Base-by-base conservation (phyloP, 768 basidiomycete species). In the Mycena leptocephala region DNA sequence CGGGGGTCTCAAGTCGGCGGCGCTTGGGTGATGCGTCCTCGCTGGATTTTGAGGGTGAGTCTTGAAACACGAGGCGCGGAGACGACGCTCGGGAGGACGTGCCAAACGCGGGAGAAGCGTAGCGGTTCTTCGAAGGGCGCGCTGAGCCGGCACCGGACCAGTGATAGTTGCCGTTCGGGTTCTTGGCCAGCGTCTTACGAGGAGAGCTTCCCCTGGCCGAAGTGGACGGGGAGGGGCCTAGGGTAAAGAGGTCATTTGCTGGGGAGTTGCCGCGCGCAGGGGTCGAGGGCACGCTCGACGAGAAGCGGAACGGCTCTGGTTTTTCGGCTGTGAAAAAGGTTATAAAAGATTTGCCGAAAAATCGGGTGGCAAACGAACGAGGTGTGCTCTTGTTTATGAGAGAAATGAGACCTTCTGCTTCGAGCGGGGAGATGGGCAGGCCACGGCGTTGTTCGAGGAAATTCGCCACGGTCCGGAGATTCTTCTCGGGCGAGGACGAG, bases 91-190 rank as follows among this genome's bases (percentile, higher is more conserved):
- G 84, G 16, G 91, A 86, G 26, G 92, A 87, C 2, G 77, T 62
- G 5, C 92, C 91, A 80, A 96, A 95, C 5, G 92, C 93, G 58
- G 95, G 94, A 11, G 94, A 95, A 65, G 91, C 89, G 81, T 92
- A 94, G 53, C 94, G 92, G 82, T 94, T 95, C 90, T 90, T 67
- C 84, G 81, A 43, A 82, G 86, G 28, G 79, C 68, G 24, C 88
- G 95, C 92, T 78, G 93, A 95, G 53, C 95, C 94, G 37, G 87
- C 93, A n/a, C 95, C 95, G 77, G 92, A 90, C 93, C 93, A 95
- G 61, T 89, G 88, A 83, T 94, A 94, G 39, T 85, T 80, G 26
- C 95, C 95, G 80, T 96, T 96, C 0, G 95, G 95, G 79, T 96
- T 96, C 81, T 86, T 91, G 26, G 88, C 81, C 9, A 96, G 85